Evolutionary conservation across 2,329 filamentous ascomycete genomes (phyloP).

Genomic region (Talaromyces albobiverticillius): DNA sequence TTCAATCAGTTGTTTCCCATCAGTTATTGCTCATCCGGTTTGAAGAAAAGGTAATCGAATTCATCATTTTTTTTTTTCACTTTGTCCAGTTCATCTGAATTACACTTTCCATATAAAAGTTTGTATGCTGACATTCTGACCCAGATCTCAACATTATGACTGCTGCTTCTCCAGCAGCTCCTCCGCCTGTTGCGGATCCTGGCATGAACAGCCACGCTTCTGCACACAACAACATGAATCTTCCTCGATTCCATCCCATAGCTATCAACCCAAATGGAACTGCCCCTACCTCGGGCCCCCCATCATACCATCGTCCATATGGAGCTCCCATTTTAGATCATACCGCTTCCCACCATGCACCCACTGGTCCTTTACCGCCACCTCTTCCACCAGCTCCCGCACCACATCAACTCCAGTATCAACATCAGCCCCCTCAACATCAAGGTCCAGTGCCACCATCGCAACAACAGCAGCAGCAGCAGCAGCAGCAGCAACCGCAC

Average conservation of each 20-base stretch:
- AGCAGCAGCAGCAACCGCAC: background rate
- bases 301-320: slow-evolving; percentile 19
- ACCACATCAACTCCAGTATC: slow-evolving; percentile 5
- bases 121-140: background rate
- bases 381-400: slow-evolving; percentile 7
- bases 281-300: slow-evolving; percentile 31
- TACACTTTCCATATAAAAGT: too few species aligned
- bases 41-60: background rate
- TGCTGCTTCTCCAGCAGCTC: slow-evolving; percentile 33
- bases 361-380: slow-evolving; percentile 7
- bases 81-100: too few species aligned
- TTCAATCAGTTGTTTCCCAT: too few species aligned
- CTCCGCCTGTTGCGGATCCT: slow-evolving; percentile 30
- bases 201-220: slow-evolving; percentile 27
- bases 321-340: slow-evolving; percentile 9
- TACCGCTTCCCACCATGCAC: slow-evolving; percentile 1
- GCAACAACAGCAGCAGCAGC: slow-evolving; percentile 5
- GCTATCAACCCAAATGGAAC: slow-evolving; percentile 38
- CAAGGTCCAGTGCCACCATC: slow-evolving; percentile 1
- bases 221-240: slow-evolving; percentile 24
- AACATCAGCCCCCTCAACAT: slow-evolving; percentile 7
- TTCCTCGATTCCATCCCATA: slow-evolving; percentile 40
- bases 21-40: background rate
- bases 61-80: background rate
- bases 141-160: slow-evolving; percentile 28